These are phyloP conservation scores for Fraxinus floribunda DNA, from an alignment of 305 asterid species.

Conservation along the genomic window DNA sequence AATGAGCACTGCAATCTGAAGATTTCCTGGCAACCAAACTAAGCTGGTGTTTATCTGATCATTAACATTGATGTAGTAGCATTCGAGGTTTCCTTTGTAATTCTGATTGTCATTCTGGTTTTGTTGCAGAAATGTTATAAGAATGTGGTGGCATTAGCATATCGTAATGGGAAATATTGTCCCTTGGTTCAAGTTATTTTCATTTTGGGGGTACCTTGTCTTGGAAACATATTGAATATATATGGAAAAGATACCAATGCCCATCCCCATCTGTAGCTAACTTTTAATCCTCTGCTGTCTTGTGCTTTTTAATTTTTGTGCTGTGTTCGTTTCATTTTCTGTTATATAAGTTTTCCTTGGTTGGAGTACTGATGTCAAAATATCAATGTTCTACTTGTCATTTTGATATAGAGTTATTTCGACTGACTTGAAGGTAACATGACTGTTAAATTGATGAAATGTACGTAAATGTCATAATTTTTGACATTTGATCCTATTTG, in stretches of 20 bases:
- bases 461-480: background rate
- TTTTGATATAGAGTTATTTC: background rate
- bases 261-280: background rate
- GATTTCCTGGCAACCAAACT: background rate
- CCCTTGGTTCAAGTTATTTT: background rate
- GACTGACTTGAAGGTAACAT: background rate
- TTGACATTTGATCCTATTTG: constrained; percentile 6
- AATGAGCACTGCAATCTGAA: background rate
- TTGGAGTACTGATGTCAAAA: background rate
- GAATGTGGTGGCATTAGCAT: background rate
- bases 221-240: background rate
- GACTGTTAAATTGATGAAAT: background rate
- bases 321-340: background rate
- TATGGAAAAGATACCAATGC: background rate
- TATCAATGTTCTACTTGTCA: background rate
- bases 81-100: background rate
- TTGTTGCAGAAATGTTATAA: background rate
- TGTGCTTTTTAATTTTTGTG: background rate
- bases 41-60: background rate
- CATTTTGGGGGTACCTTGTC: background rate
- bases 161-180: background rate
- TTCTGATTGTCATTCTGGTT: background rate
- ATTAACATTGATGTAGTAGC: background rate
- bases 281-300: background rate
- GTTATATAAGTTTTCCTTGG: background rate